Base-by-base conservation (phyloP, 306 rosid genomes). In the Cucurbita argyrosperma region DNA sequence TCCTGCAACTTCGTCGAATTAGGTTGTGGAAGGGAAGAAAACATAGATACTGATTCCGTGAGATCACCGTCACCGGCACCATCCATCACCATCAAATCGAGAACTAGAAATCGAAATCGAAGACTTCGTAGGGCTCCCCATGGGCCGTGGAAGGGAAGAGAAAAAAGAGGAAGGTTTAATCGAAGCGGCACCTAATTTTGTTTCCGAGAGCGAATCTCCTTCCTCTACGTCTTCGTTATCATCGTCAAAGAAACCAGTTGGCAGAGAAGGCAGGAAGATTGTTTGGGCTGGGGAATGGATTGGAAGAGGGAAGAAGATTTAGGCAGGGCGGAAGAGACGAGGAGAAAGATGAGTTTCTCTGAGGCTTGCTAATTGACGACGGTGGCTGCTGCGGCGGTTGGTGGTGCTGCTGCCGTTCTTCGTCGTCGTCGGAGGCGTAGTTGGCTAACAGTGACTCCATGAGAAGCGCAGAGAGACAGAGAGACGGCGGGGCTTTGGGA, bases 351-450 rank as follows among this genome's bases (percentile, higher is more conserved):
- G 80, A 71, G 40, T 51, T 15, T 40, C 58, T 54, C 10, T 15
- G 18, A 18, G 75, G 13, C 7, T 83, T 50, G 61, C 10, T 47
- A 60, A 69, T 47, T 37, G 58, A 59, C 10, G 13, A 19, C 16
- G 65, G 57, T 51, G 74, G 78, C 4, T 35, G 78, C 1, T 55
- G 64, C 26, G 55, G 53, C 21, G 62, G 79, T 75, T 46, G 61
- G 7, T 26, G 82, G 13, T 56, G 82, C 8, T 56, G 76, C 10
- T 77, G 82, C 4, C 85, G 65, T 26, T 65, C 84, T 51, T 94
- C 97, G 40, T 91, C 97, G 76, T 88, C 95, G 11, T 95, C 88
- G 74, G 99, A 86, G 49, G 90, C 99, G 78, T 94, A 94, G 78
- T 51, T 91, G 4, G 96, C 95, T 11, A 89, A 53, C 76, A 94